Percentiles rank a stretch among this genome's conserved stretches.
These are phyloP conservation scores for Diaporthe sp. DNA, from an alignment of 2,329 filamentous ascomycete genomes.

Conservation along the genomic window DNA sequence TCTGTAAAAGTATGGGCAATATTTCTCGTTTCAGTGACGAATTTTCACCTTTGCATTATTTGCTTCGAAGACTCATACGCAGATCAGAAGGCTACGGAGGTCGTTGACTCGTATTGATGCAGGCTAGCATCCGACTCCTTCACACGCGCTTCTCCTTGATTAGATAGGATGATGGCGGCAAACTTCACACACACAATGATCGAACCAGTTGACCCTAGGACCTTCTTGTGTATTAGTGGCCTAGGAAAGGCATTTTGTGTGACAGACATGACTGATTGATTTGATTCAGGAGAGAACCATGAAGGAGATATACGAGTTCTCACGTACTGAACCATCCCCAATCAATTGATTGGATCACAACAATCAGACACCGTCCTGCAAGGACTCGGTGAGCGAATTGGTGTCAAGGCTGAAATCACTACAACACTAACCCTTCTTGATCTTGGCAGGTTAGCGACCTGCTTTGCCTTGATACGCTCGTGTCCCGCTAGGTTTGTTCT, in stretches of 20 bases:
- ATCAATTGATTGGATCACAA: background rate
- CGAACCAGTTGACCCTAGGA: no score
- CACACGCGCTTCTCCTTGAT: background rate
- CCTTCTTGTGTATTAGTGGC: background rate
- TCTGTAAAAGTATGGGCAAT: background rate
- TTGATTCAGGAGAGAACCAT: background rate
- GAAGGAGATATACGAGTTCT: background rate
- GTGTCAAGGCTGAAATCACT: background rate
- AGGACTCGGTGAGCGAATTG: background rate
- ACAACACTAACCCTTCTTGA: background rate
- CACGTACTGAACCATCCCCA: background rate
- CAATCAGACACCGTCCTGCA: background rate
- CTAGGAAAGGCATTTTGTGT: background rate
- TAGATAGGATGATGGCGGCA: background rate
- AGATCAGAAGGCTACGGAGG: background rate
- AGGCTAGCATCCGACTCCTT: background rate
- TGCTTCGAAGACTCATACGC: background rate
- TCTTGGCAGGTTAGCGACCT: background rate
- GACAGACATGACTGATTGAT: no score
- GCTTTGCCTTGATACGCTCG: background rate
- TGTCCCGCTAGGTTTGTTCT: background rate
- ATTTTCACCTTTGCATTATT: background rate
- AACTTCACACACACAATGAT: background rate
- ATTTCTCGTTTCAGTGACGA: background rate
- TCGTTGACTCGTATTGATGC: background rate